A percentile compares a stretch with the other conserved stretches of the same genome.
Conservation (phyloP, 495 filamentous ascomycete genomes). For the Hypoxylon rickii region DNA sequence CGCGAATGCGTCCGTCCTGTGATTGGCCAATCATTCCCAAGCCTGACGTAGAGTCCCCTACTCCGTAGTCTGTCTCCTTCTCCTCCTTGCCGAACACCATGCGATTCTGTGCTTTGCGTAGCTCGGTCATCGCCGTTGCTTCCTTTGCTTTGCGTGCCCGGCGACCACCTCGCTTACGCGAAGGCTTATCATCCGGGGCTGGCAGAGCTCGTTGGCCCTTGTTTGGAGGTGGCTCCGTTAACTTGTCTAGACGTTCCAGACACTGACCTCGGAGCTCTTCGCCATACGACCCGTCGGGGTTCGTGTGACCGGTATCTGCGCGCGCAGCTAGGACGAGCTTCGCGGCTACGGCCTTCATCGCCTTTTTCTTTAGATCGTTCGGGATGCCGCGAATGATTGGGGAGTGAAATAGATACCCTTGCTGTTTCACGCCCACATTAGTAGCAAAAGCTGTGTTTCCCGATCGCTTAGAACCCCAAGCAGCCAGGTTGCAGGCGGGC, state of each 20-base stretch:
- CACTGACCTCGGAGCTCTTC: slow-evolving; percentile 83
- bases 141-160: slow-evolving; percentile 95
- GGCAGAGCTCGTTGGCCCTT: slow-evolving; percentile 86
- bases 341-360: slow-evolving; percentile 91
- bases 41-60: slow-evolving; percentile 82
- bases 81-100: slow-evolving; percentile 97
- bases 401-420: slow-evolving; percentile 93
- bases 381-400: slow-evolving; percentile 83
- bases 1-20: slow-evolving; percentile 84
- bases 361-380: slow-evolving; percentile 86
- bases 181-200: slow-evolving; percentile 93
- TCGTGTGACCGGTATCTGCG: slow-evolving; percentile 83
- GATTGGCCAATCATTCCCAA: slow-evolving; percentile 93
- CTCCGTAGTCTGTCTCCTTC: slow-evolving; percentile 89
- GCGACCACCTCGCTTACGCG: slow-evolving; percentile 89
- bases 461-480: slow-evolving; percentile 86
- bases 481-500: slow-evolving; percentile 88
- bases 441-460: slow-evolving; percentile 86
- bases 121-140: slow-evolving; percentile 93
- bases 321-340: slow-evolving; percentile 92
- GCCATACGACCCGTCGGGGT: slow-evolving; percentile 80
- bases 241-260: slow-evolving; percentile 86
- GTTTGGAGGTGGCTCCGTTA: slow-evolving; percentile 91
- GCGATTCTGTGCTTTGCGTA: slow-evolving; percentile 94
- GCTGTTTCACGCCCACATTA: slow-evolving; percentile 87